Base-by-base conservation (phyloP, 2,329 filamentous ascomycete genomes). In the Thielaviopsis ethacetica region DNA sequence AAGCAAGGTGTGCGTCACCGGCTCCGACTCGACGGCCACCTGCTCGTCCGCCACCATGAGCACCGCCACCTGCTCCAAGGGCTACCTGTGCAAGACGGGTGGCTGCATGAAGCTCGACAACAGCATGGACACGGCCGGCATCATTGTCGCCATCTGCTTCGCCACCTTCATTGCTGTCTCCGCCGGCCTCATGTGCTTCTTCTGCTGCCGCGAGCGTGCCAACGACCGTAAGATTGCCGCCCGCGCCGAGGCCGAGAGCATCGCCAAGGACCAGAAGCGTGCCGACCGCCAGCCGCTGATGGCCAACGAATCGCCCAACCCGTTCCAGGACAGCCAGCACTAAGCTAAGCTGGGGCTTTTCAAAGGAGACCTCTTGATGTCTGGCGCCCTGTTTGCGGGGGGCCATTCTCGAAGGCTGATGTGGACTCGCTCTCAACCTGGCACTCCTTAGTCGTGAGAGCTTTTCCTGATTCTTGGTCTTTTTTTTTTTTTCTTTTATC, bases 141-240 rank as follows among this genome's bases (percentile, higher is more conserved):
- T 77, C 64, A 69, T 78, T 66, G 71, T 80, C 62, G 68, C 72
- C 65, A 68, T 77, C 62, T 64, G 75, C 66, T 74, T 82, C 44
- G 74, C 70, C 59, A 62, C 67, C n/a, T 69, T 67, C 61, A 64
- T 75, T 62, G 66, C 68, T 62, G 51, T 70, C 56, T 68, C 71
- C 63, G 62, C 75, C 61, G 67, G 65, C 54, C 63, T 68, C 62
- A 67, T 81, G 59, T 72, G 74, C 65, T 75, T 75, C 71, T 70
- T 75, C 63, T 80, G 76, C 74, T 76, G 73, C 71, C 70, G 70
- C 62, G 78, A 81, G 63, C 70, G 73, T 64, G 68, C 67, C 66
- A 63, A 71, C 64, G 71, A 77, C 65, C 72, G 71, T 66, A 69
- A 70, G 53, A 67, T 72, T 38, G 68, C 67, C 58, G 73, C 73